Conservation (phyloP, 139 green algal genomes). For the Chlamydomonas schloesseri region DNA sequence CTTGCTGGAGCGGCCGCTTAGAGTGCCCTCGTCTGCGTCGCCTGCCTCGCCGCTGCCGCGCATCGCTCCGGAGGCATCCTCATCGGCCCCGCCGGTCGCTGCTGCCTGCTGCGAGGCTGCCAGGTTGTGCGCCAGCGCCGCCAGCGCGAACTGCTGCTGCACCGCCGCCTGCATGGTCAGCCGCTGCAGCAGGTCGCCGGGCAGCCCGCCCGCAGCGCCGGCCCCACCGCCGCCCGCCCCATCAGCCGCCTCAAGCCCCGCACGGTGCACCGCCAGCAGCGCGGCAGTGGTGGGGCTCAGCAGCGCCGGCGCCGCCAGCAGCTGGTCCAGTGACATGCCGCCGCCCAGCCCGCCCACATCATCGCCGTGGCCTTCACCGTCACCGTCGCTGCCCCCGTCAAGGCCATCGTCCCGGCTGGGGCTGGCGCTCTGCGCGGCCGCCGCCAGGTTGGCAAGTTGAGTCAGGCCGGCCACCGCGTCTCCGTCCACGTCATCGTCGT, state of each 20-base stretch:
- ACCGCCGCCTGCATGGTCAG: constrained; percentile 34
- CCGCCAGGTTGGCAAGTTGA: constrained; percentile 10
- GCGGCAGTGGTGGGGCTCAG: background rate
- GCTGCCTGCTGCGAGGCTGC: constrained; percentile 1
- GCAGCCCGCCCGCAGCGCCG: constrained; percentile 36
- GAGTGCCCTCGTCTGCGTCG: too few relatives aligned
- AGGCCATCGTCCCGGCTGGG: too few relatives aligned
- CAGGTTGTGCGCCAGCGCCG: constrained; percentile 35
- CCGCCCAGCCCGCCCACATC: background rate
- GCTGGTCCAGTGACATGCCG: background rate
- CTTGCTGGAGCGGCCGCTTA: too few relatives aligned
- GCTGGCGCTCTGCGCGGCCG: background rate
- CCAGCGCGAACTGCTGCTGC: constrained; percentile 57
- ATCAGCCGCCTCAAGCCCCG: background rate
- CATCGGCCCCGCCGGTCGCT: background rate
- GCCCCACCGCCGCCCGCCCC: background rate
- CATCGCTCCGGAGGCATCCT: background rate
- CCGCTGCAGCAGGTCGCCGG: constrained; percentile 47
- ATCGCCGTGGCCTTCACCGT: too few relatives aligned
- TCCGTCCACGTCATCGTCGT: constrained; percentile 16
- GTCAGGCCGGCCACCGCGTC: constrained; percentile 14
- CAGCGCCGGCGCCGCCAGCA: background rate
- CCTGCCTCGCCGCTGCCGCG: too few relatives aligned
- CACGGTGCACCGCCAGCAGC: background rate
- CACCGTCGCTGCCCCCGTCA: too few relatives aligned